Evolutionary conservation across 2,329 filamentous ascomycete species (phyloP), one percentile per base, ranked within the genome.

Genomic region (Aaosphaeria pasadenensis): DNA sequence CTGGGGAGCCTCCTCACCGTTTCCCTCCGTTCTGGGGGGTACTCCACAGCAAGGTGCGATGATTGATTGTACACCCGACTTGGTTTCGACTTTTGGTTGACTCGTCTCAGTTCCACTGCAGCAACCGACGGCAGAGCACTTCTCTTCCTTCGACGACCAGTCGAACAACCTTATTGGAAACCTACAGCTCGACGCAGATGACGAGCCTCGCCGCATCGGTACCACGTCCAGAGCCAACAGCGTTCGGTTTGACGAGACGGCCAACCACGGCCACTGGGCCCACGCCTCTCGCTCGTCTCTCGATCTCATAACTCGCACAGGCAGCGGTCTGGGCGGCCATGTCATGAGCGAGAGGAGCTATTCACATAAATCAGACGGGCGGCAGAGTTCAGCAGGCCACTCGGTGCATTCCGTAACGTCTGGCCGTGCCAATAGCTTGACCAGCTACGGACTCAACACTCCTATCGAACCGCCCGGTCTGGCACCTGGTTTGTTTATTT

Each of bases 201-300:
- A 97, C 53, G 88, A 91, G 64, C 88, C 88, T 31, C 85, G 90
- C 48, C 84, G 90, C 35, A 83, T 92, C 54, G 89, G 94, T 46
- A 89, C 89, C 17, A 87, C 90, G 13, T 99, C 94, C 13, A 83
- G 94, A 59, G 92, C 94, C 42, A 97, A 97, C 67, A 97, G 94
- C 65, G 94, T 99, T 58, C 88, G 94, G 35, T 99, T 99, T 62
- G 94, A 97, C 65, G 92, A 97, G 68, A 96, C 90, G 64, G 91
- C 92, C 11, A 84, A 96, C 59, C 91, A 96, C 60, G 88, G 89
- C 42, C 91, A 91, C 68, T 95, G 94, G 83, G 86, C 86, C 35
- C 89, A 95, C 63, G 84, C 83, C 55, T 88, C 87, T 50, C 84
- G 92, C 40, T 87, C 91, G 47, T 92, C 89, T 9, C 84, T 88